Base-by-base conservation (phyloP, 2,329 filamentous ascomycete species). In the Diaporthe nobilis region DNA sequence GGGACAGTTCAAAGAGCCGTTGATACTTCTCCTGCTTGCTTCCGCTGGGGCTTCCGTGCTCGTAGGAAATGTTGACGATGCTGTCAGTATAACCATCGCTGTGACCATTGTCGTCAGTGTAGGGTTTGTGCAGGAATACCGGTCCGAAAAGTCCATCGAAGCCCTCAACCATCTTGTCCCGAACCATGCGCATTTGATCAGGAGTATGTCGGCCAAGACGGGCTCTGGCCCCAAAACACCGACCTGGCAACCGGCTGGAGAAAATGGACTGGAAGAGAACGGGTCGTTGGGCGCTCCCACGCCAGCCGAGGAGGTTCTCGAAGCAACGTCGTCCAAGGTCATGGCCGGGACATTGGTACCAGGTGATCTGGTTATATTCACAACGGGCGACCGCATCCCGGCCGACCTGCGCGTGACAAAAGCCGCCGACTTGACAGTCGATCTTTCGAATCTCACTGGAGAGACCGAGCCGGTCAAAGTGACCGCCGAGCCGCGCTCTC, bases 21-120 rank as follows among this genome's bases (percentile, higher is more conserved):
- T 99, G 73, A 99, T 99, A 78, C 85, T 98, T 31, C 90, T 99
- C n/a, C 90, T 99, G 22, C 90, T 99, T 31, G 94, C 92, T 9
- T 98, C 97, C 4, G 96, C 97, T 0, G 93, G 90, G 25, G 93
- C 98, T 53, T 98, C 96, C 0, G 91, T 98, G 67, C 85, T 98
- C 58, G 93, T 99, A 84, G 95, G 96, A 71, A 99, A 99, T 82
- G 92, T 93, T 82, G 96, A 98, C 80, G 97, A 99, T 86, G 96
- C 96, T 8, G 87, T 99, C 80, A 98, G 96, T 84, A 99, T 99
- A 81, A 94, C 96, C 0, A 92, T 98, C 44, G 97, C 97, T 2
- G 97, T 99, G 31, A 98, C 96, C 37, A 99, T 99, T 80, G 97
- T 99, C 8, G 96, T 99, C 34, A 94, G 94, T 0, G 97, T 99